These are phyloP conservation scores for Rhazya stricta DNA, from an alignment of 257 asterid species.

Conservation along the genomic window DNA sequence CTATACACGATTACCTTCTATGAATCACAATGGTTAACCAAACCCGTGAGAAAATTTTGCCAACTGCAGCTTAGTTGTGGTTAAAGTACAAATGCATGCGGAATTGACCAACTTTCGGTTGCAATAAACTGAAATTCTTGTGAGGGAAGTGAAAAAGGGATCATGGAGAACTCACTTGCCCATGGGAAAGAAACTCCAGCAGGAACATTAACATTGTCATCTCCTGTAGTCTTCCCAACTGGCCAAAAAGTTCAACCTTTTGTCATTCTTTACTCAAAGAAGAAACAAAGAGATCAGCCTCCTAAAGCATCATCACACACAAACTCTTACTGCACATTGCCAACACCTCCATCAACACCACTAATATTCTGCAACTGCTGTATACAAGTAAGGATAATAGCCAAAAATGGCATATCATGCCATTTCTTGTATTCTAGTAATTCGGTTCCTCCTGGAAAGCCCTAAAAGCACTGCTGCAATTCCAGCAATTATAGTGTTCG, in stretches of 20 bases:
- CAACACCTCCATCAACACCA: neutral
- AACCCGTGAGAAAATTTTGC: conserved; percentile 1
- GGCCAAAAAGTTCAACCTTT: neutral
- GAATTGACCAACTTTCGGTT: neutral
- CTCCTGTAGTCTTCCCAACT: no score
- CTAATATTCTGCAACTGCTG: neutral
- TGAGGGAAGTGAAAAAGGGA: neutral
- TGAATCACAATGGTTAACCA: neutral
- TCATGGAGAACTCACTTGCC: neutral
- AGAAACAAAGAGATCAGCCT: neutral
- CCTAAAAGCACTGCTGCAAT: conserved; percentile 30
- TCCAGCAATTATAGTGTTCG: conserved; percentile 73
- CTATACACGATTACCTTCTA: neutral
- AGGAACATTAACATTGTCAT: neutral
- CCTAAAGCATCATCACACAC: neutral
- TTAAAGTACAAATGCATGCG: conserved; percentile 6
- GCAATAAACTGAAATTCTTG: neutral
- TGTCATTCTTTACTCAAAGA: neutral
- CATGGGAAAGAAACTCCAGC: neutral
- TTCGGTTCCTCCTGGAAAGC: conserved; percentile 6
- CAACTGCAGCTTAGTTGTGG: neutral
- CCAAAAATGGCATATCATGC: conserved; percentile 8
- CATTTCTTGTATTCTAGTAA: neutral
- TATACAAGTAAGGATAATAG: neutral
- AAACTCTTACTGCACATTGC: neutral